phyloP scores from a whole-genome alignment of 352 stramenopile genomes.

The Nothophytophthora sp. region DNA sequence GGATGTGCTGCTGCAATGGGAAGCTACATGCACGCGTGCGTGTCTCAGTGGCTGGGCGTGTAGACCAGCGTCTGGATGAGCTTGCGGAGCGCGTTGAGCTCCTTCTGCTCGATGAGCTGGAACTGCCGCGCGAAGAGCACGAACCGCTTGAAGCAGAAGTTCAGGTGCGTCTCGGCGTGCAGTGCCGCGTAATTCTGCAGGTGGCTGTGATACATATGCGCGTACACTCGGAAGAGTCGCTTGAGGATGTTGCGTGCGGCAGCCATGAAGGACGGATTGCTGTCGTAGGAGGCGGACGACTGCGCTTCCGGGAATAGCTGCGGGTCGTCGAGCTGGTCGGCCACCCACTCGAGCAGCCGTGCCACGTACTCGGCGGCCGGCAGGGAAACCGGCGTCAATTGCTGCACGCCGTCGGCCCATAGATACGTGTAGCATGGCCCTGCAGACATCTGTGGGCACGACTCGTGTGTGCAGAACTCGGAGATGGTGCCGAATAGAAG shows the following conservation, averaged over 20 bases:
- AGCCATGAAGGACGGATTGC: slow-evolving; percentile 49
- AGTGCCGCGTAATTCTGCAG: slow-evolving; percentile 91
- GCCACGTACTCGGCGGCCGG: slow-evolving; percentile 87
- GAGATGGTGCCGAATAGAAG: slow-evolving; percentile 90
- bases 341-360: slow-evolving; percentile 87
- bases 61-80: slow-evolving; percentile 80
- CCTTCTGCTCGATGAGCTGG: slow-evolving; percentile 92
- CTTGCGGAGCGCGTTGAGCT: slow-evolving; percentile 94
- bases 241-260: slow-evolving; percentile 89
- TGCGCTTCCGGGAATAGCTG: slow-evolving; percentile 50
- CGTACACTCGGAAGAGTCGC: slow-evolving; percentile 97
- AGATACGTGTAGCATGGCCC: slow-evolving; percentile 89
- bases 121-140: slow-evolving; percentile 96
- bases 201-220: slow-evolving; percentile 97
- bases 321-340: slow-evolving; percentile 79
- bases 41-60: no score
- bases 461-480: slow-evolving; percentile 69
- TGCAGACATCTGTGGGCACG: slow-evolving; percentile 73
- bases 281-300: slow-evolving; percentile 1
- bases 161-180: slow-evolving; percentile 93
- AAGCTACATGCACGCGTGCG: no score
- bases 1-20: no score
- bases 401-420: slow-evolving; percentile 72
- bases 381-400: slow-evolving; percentile 46
- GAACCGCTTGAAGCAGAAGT: slow-evolving; percentile 98